Evolutionary conservation across 768 basidiomycete genomes (phyloP), one percentile per base, ranked within the genome.

Genomic region (Xerocomus brunneocitrinus): DNA sequence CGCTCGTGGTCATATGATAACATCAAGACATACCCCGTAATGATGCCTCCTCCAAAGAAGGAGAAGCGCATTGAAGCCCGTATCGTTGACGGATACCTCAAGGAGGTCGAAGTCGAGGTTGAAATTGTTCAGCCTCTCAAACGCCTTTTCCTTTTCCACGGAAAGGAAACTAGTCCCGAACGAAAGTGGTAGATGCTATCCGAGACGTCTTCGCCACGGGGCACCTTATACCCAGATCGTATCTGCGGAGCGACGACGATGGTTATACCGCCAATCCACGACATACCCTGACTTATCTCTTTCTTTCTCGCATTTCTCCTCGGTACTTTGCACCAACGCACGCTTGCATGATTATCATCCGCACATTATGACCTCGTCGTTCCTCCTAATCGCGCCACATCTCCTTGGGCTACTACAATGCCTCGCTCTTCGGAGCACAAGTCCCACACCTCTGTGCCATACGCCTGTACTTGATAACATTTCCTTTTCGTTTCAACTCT

Each of bases 1-100:
- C 84, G 84, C 28, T 82, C 87, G 3, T 88, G 85, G 86, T 87
- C 86, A 2, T 89, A 88, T 61, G 85, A 87, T 61, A 84, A 84
- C 58, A 67, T 86, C 56, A 79, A 76, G 63, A 86, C 83, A 3
- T 89, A 89, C 59, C 81, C 83, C 14, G 71, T 81, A 54, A 74
- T 69, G 68, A 66, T 66, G 55, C 70, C 78, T 35, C 80, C 78
- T n/a, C 70, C 74, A 41, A 76, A 76, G 71, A 83, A 74, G 65
- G 80, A 82, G 71, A 72, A 71, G 57, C 74, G 74, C 47, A 66
- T 74, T 25, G 79, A 79, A 70, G 75, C 72, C 32, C 68, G 77
- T 30, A 65, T 85, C 39, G 62, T 79, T 52, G 71, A 76, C 36
- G 77, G 77, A 51, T 74, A 82, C 58, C 77, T 79, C 52, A 68